These are phyloP conservation scores for Metschnikowia hibisci DNA, from an alignment of 805 yeast genomes.

Conservation along the genomic window DNA sequence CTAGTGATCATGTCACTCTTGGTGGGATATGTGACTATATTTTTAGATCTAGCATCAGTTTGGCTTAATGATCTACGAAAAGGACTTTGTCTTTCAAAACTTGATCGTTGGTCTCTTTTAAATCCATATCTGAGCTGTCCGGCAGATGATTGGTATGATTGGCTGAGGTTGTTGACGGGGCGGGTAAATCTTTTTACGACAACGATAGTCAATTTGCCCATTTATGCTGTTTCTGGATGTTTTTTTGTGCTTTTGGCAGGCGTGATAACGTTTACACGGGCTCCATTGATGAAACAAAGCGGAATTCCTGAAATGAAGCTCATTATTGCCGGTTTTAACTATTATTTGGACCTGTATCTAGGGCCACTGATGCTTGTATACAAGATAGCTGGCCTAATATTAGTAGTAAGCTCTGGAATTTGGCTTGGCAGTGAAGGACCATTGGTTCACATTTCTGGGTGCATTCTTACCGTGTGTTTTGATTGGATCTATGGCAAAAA, in stretches of 20 bases:
- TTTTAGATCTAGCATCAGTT: constrained; percentile 47
- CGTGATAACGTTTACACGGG: constrained; percentile 24
- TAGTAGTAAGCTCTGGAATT: constrained; percentile 70
- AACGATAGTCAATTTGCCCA: constrained; percentile 32
- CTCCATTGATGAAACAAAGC: constrained; percentile 36
- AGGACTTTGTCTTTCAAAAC: constrained; percentile 45
- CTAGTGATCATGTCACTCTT: constrained; percentile 42
- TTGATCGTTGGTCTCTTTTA: constrained; percentile 38
- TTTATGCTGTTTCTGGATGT: constrained; percentile 29
- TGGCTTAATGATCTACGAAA: constrained; percentile 50
- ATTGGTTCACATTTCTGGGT: constrained; percentile 71
- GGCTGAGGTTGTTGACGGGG: constrained; percentile 30
- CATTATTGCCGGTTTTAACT: constrained; percentile 61
- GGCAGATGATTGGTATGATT: constrained; percentile 35
- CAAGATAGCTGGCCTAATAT: constrained; percentile 55
- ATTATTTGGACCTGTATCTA: constrained; percentile 45
- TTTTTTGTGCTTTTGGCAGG: constrained; percentile 26
- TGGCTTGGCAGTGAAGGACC: constrained; percentile 91
- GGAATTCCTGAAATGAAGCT: constrained; percentile 76
- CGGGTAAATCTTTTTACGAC: constrained; percentile 14
- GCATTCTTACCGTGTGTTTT: constrained; percentile 38
- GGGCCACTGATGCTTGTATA: constrained; percentile 47
- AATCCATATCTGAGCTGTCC: constrained; percentile 44
- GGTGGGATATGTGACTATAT: constrained; percentile 47
- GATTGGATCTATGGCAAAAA: constrained; percentile 24